Conservation (phyloP, 1,284 basidiomycete genomes). For the Pseudozyma hubeiensis region DNA sequence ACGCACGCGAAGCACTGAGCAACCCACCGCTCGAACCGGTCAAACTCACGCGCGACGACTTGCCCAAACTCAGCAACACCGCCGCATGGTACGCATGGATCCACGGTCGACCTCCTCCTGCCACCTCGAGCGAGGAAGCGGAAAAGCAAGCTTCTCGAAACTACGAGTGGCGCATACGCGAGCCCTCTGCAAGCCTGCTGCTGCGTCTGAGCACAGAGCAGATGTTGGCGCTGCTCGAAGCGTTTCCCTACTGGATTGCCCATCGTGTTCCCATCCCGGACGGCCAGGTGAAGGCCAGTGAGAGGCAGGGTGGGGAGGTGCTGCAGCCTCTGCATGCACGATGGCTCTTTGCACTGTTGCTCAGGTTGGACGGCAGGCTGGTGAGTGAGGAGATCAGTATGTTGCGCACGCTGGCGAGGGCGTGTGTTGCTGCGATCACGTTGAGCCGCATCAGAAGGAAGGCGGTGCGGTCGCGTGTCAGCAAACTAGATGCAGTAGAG, state of each 20-base stretch:
- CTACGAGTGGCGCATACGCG: slow-evolving; percentile 28
- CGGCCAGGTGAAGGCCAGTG: slow-evolving; percentile 10
- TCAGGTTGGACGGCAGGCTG: slow-evolving; percentile 78
- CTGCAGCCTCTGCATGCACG: slow-evolving; percentile 78
- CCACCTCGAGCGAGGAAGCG: slow-evolving; percentile 8
- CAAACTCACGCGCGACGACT: slow-evolving; percentile 24
- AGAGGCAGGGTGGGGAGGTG: slow-evolving; percentile 58
- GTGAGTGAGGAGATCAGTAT: slow-evolving; percentile 82
- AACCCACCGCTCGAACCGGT: slow-evolving; percentile 39
- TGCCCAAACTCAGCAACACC: slow-evolving; percentile 37
- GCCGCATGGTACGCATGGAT: slow-evolving; percentile 51
- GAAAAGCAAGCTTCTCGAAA: slow-evolving; percentile 16
- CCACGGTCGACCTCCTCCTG: slow-evolving; percentile 34
- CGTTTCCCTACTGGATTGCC: slow-evolving; percentile 48
- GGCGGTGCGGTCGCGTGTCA: slow-evolving; percentile 23
- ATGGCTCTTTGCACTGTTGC: slow-evolving; percentile 86
- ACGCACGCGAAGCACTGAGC: slow-evolving; percentile 37
- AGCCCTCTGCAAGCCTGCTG: slow-evolving; percentile 21
- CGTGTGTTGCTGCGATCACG: slow-evolving; percentile 74
- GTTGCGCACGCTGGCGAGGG: slow-evolving; percentile 81
- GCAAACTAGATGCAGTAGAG: background rate
- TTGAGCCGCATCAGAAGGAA: slow-evolving; percentile 53
- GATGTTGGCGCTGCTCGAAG: slow-evolving; percentile 40
- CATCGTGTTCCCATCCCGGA: slow-evolving; percentile 18
- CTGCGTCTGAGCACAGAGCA: slow-evolving; percentile 42